Conservation (phyloP, 305 asterid genomes). For the Solanum hybrid region DNA sequence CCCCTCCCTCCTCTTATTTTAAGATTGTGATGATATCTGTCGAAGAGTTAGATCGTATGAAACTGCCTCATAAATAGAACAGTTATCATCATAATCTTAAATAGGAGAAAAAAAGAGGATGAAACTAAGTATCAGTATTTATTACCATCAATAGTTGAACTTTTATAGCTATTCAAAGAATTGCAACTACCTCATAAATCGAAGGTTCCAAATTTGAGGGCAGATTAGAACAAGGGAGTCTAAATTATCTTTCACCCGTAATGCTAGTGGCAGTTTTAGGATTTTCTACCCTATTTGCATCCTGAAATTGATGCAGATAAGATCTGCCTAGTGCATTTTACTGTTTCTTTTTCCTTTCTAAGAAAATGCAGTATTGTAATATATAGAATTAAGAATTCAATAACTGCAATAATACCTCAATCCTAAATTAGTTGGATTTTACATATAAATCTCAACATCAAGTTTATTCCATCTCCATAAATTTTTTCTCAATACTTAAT, state of each 20-base stretch:
- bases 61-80: no score
- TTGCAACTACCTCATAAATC: slow-evolving; percentile 45
- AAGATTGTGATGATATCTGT: background rate
- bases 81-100: background rate
- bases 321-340: background rate
- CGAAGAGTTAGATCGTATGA: background rate
- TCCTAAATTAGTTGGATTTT: background rate
- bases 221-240: slow-evolving; percentile 25
- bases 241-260: slow-evolving; percentile 27
- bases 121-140: background rate
- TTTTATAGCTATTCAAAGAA: slow-evolving; percentile 39
- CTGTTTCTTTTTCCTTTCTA: background rate
- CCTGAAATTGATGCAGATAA: slow-evolving; percentile 27
- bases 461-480: background rate
- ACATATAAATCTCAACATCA: background rate
- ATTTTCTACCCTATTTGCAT: slow-evolving; percentile 21
- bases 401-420: background rate
- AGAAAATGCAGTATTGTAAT: background rate
- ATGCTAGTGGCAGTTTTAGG: slow-evolving; percentile 17
- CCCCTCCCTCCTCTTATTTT: background rate
- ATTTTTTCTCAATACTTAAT: background rate
- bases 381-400: background rate
- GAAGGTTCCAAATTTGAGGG: slow-evolving; percentile 47
- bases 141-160: slow-evolving; percentile 42
- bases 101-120: background rate